Evolutionary conservation across 768 basidiomycete species (phyloP).

Genomic region (Tricholoma bakamatsutake): DNA sequence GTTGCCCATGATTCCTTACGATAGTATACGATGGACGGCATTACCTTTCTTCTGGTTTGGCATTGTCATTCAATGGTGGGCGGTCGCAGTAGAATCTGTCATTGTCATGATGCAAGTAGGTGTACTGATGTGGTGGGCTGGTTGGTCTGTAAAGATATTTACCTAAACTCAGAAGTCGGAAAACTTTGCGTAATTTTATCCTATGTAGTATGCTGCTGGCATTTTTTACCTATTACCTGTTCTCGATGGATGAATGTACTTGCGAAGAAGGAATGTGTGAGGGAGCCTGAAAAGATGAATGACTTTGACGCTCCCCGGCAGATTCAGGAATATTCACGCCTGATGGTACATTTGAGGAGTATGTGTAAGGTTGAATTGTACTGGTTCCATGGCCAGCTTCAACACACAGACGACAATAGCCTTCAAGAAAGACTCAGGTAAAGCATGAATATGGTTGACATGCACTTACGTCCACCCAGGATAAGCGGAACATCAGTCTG

Average conservation of each 20-base stretch:
- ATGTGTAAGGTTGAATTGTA: slow-evolving; percentile 5
- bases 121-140: slow-evolving; percentile 68
- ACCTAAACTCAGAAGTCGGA: slow-evolving; percentile 18
- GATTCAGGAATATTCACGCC: not conserved
- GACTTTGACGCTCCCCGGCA: not conserved
- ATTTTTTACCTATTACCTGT: no score
- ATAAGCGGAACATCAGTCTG: slow-evolving; percentile 71
- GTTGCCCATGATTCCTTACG: slow-evolving; percentile 51
- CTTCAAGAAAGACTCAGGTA: slow-evolving; percentile 26
- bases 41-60: slow-evolving; percentile 61
- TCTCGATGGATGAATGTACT: not conserved
- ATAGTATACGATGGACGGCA: slow-evolving; percentile 56
- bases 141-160: slow-evolving; percentile 57
- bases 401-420: slow-evolving; percentile 65
- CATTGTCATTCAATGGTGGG: slow-evolving; percentile 63
- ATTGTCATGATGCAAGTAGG: slow-evolving; percentile 54
- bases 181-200: not conserved
- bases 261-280: not conserved
- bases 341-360: slow-evolving; percentile 5
- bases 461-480: slow-evolving; percentile 62
- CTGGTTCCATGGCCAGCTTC: slow-evolving; percentile 40
- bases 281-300: not conserved
- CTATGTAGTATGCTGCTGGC: not conserved
- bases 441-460: not conserved
- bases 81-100: slow-evolving; percentile 51